Base-by-base conservation (phyloP, 2,329 filamentous ascomycete species). In the Cytospora schulzeri region DNA sequence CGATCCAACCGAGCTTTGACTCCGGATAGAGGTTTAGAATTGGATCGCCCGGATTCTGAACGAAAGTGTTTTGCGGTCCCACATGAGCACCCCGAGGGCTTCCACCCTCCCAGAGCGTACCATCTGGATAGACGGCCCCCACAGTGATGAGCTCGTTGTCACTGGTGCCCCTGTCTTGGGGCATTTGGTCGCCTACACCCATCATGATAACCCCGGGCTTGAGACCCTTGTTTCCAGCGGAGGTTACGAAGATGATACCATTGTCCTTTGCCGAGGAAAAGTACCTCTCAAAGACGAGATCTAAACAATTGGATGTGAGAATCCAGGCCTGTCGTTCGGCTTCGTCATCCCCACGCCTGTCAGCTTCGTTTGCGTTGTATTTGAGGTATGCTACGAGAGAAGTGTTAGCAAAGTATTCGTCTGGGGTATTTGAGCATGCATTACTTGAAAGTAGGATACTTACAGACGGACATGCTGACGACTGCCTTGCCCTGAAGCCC, bases 121-220 rank as follows among this genome's bases (percentile, higher is more conserved):
- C 57, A 7, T 60, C 57, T 12, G 50, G 45, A 9, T 51, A 38
- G 22, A 33, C 29, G 15, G 29, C 57, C 22, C 45, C 50, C 22
- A 60, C 48, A 19, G 31, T 38, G n/a, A 60, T 60, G 22, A 52
- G 52, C 48, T 60, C 57, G 9, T 33, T 60, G 17, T 60, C 57
- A 24, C 57, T 60, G 19, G 45, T 52, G 29, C 45, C 35, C 38
- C 57, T 33, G 17, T 35, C 50, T 15, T 17, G 26, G 8, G 57
- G 57, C 11, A 38, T 38, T 22, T 24, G 26, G 31, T 60, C 57
- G 24, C 57, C 35, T 41, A 41, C 4, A 41, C 35, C 35, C 35
- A 41, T 4, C 7, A 3, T 41, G 3, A 4, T 41, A 15, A 15
- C 17, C 19, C 9, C 4, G 15, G 14, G 17, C 4, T 19, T 17